These are phyloP conservation scores for Phellinidium pouzarii DNA, from an alignment of 1,284 basidiomycete species.

Conservation along the genomic window DNA sequence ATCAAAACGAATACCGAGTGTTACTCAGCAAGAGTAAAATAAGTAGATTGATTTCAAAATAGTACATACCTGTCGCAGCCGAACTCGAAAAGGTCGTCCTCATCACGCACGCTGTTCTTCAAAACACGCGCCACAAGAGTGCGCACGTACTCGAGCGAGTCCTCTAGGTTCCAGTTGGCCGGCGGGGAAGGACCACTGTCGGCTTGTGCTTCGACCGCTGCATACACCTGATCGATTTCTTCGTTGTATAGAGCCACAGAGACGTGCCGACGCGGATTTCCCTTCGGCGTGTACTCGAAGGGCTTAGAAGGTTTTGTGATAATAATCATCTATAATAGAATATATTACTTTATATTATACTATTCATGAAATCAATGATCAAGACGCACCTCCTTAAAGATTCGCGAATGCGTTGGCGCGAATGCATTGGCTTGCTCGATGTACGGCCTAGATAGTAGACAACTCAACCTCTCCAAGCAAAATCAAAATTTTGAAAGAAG, in stretches of 20 bases:
- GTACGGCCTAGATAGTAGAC: slow-evolving; percentile 18
- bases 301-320: slow-evolving; percentile 26
- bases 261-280: slow-evolving; percentile 23
- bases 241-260: slow-evolving; percentile 24
- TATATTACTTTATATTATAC: too few species aligned
- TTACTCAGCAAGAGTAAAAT: background rate
- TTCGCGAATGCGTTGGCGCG: slow-evolving; percentile 26
- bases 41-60: background rate
- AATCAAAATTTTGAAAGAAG: background rate
- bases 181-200: slow-evolving; percentile 1
- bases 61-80: slow-evolving; percentile 8
- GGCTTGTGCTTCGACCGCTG: background rate
- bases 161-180: background rate
- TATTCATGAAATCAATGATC: background rate
- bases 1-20: background rate
- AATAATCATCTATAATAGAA: slow-evolving; percentile 26
- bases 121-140: slow-evolving; percentile 4
- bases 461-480: background rate
- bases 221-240: slow-evolving; percentile 28
- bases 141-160: background rate
- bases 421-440: slow-evolving; percentile 24
- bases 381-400: slow-evolving; percentile 26
- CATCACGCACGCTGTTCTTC: slow-evolving; percentile 3
- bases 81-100: slow-evolving; percentile 7
- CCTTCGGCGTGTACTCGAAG: slow-evolving; percentile 29